Conservation (phyloP, 495 filamentous ascomycete species). For the Pseudoneurospora amorphoporcata region DNA sequence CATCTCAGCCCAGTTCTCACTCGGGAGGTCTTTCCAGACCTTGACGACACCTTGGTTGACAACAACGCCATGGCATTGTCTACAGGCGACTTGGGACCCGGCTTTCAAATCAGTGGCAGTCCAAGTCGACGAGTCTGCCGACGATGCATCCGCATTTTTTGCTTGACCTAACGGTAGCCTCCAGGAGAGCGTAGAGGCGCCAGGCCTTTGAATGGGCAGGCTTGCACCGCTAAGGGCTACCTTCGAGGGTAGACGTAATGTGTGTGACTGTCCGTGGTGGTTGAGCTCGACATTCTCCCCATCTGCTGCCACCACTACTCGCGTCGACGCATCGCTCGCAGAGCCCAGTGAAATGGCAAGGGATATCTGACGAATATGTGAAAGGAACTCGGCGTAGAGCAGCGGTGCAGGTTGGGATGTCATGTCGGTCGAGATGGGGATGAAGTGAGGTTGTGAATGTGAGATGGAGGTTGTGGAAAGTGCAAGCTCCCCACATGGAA, state of each 20-base stretch:
- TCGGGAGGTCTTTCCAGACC: conserved; percentile 90
- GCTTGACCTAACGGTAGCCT: conserved; percentile 47
- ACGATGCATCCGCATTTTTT: conserved; percentile 16
- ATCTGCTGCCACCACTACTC: conserved; percentile 39
- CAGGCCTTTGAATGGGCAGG: conserved; percentile 23
- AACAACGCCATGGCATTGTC: conserved; percentile 42
- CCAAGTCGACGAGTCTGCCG: conserved; percentile 51
- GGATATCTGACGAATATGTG: conserved; percentile 77
- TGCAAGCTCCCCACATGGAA: background rate
- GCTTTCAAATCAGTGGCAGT: conserved; percentile 51
- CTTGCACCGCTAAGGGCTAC: conserved; percentile 32
- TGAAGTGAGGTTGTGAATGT: background rate
- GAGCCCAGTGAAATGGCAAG: conserved; percentile 57
- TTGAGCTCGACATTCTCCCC: conserved; percentile 39
- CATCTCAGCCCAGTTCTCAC: conserved; percentile 98
- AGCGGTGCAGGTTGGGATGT: background rate
- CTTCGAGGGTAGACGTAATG: conserved; percentile 55
- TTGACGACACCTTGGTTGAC: conserved; percentile 33
- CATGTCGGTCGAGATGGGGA: background rate
- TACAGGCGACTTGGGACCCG: conserved; percentile 51
- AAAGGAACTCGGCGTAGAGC: conserved; percentile 79
- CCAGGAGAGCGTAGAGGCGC: conserved; percentile 49
- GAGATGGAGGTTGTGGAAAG: background rate
- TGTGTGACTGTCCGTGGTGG: conserved; percentile 44
- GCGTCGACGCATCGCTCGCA: conserved; percentile 33